Evolutionary conservation across 257 asterid genomes (phyloP).

Genomic region (Agastache rugosa): DNA sequence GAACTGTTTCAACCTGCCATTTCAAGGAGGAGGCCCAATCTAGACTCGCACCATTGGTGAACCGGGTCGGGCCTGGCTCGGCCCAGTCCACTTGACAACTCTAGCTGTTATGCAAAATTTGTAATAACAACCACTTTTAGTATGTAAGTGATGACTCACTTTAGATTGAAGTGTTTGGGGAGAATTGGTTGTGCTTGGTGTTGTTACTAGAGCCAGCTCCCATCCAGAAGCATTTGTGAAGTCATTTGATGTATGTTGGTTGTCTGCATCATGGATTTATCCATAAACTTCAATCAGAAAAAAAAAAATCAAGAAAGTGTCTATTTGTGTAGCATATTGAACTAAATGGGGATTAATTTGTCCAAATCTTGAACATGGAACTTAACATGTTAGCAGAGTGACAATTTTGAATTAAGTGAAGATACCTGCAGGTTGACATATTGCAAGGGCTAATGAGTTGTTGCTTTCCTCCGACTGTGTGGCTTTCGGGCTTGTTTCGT

Average conservation of each 20-base stretch:
- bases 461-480: conserved; percentile 66
- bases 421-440: conserved; percentile 37
- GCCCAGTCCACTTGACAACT: no score
- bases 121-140: not conserved
- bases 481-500: conserved; percentile 59
- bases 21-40: no score
- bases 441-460: conserved; percentile 82
- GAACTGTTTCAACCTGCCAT: no score
- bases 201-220: conserved; percentile 82
- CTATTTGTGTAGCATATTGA: no score
- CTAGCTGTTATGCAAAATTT: not conserved
- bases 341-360: no score
- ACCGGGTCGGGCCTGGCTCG: no score
- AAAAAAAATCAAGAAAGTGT: no score
- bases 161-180: conserved; percentile 50
- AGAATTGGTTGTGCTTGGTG: conserved; percentile 65
- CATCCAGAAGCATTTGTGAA: conserved; percentile 68
- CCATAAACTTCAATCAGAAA: not conserved
- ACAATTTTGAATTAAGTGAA: no score
- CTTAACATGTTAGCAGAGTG: no score
- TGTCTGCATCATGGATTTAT: conserved; percentile 43
- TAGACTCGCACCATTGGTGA: no score
- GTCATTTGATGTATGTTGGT: conserved; percentile 43
- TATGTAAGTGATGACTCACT: conserved; percentile 30
- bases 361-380: no score